Base-by-base conservation (phyloP, 2,329 filamentous ascomycete species). In the Alternaria tenuissima region DNA sequence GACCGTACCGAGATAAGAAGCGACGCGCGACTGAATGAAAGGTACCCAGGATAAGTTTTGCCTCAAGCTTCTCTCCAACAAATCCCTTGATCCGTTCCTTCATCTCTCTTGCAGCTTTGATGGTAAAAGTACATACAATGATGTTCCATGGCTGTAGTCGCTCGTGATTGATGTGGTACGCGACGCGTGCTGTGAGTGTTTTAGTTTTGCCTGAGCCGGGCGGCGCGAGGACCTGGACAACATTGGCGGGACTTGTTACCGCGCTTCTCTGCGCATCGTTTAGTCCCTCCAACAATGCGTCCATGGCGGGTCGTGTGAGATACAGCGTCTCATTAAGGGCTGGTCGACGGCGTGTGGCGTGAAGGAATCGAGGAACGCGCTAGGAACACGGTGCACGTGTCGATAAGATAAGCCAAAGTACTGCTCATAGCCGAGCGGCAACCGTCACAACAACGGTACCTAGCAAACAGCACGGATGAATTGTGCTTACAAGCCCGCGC, bases 31-130 rank as follows among this genome's bases (percentile, higher is more conserved):
- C 93, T 48, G 93, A 96, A 80, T 99, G 94, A 69, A 99, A 98
- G 0, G 95, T 99, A 18, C 94, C 94, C 4, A 99, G 83, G 32
- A 97, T 86, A 65, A 99, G 84, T 70, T 89, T 91, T 55, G 86
- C 89, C 74, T 93, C 91, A 16, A 89, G 81, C 6, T 89, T 89
- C 61, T 90, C 86, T 1, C 93, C 93, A n/a, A 98, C 84, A n/a
- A 92, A 85, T 59, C 86, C 89, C 0, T 89, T 88, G 57, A 98
- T 92, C 7, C 94, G 88, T 73, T 93, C 89, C 72, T 93, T 93
- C 94, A 99, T 99, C 81, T 98, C 94, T 18, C 86, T 87, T 18
- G 94, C 92, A 1, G 95, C 94, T 78, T 98, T 98, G 77, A 97
- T 93, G 2, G 95, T 99, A 75, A 99, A 99, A 0, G 94, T 98